Percentiles rank a stretch among this genome's conserved stretches.
Conservation (phyloP, 2,329 filamentous ascomycete genomes). For the Taxawa tesnikishii region DNA sequence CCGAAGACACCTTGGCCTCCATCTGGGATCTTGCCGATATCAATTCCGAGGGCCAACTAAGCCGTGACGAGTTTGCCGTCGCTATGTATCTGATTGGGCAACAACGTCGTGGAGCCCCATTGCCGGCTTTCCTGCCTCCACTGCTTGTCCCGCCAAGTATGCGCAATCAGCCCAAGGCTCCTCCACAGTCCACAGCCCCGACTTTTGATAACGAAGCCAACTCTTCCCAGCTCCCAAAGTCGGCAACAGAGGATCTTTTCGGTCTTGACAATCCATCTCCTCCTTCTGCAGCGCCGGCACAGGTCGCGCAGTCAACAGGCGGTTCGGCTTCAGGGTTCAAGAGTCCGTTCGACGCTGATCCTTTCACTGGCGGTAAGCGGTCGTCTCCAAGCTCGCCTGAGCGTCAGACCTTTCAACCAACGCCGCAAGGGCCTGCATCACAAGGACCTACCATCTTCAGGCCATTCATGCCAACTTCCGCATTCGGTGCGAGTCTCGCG, state of each 20-base stretch:
- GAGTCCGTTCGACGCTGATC: slow-evolving; percentile 42
- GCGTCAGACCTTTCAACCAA: slow-evolving; percentile 13
- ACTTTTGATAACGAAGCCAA: slow-evolving; percentile 37
- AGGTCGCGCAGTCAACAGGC: slow-evolving; percentile 60
- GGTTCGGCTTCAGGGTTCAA: slow-evolving; percentile 45
- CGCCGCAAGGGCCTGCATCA: slow-evolving; percentile 8
- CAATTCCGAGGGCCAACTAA: slow-evolving; percentile 75
- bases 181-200: slow-evolving; percentile 35
- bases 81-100: slow-evolving; percentile 95
- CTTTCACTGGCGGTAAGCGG: slow-evolving; percentile 44
- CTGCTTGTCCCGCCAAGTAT: slow-evolving; percentile 79
- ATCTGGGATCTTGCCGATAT: slow-evolving; percentile 98
- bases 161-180: slow-evolving; percentile 47
- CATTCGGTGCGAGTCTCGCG: slow-evolving; percentile 75
- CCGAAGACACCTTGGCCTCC: slow-evolving; percentile 79
- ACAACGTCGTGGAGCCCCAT: slow-evolving; percentile 56
- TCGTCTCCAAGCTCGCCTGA: slow-evolving; percentile 21
- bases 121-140: slow-evolving; percentile 67
- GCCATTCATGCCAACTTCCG: slow-evolving; percentile 83
- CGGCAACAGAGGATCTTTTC: slow-evolving; percentile 87
- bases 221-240: slow-evolving; percentile 47
- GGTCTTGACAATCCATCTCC: slow-evolving; percentile 67
- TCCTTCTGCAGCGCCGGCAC: slow-evolving; percentile 33
- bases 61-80: slow-evolving; percentile 84
- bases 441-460: slow-evolving; percentile 51